Base-by-base conservation (phyloP, 2,329 filamentous ascomycete genomes). In the Verticillium albo-atrum region DNA sequence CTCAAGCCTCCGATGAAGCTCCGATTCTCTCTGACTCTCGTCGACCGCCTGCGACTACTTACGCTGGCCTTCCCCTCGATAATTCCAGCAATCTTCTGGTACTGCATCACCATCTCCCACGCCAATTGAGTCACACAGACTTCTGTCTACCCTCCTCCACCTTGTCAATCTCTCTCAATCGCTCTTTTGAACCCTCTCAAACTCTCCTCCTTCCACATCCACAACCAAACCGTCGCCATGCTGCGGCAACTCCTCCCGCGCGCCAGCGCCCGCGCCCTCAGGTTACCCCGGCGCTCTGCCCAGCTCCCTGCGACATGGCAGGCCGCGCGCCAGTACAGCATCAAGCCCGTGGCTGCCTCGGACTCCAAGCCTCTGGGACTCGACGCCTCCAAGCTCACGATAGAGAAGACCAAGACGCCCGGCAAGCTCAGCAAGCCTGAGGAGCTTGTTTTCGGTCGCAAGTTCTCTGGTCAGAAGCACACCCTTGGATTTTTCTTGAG, bases 371-470 rank as follows among this genome's bases (percentile, higher is more conserved):
- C 87, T 32, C 81, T 84, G 58, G 86, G 85, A 59, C 84, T 98
- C 65, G 91, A 98, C 74, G 78, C 89, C n/a, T 83, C 86, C 42
- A 89, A 89, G 75, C 85, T 98, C 61, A 79, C 82, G 55, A 82
- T 97, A 70, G 87, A 86, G 61, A 87, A 88, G 77, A 96, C 91
- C 1, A 83, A 80, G 7, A 86, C 82, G 3, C 95, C 94, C 12
- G 95, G 94, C 76, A 73, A 83, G 30, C 80, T 94, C 58, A 81
- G 83, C 63, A 88, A 92, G 58, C 85, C 90, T 15, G 85, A 94
- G 71, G 87, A 96, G 64, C 86, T 99, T 58, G 81, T 98, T 64
- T 99, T 99, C 75, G 95, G 95, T 64, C 85, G 85, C 66, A 89
- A 88, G 55, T 99, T 99, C 76, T 97, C 95, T 69, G 92, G 92